Percentiles rank a stretch among this genome's conserved stretches.
Evolutionary conservation across 208 protist species (phyloP).

Genomic region (Acanthamoeba rhysodes): DNA sequence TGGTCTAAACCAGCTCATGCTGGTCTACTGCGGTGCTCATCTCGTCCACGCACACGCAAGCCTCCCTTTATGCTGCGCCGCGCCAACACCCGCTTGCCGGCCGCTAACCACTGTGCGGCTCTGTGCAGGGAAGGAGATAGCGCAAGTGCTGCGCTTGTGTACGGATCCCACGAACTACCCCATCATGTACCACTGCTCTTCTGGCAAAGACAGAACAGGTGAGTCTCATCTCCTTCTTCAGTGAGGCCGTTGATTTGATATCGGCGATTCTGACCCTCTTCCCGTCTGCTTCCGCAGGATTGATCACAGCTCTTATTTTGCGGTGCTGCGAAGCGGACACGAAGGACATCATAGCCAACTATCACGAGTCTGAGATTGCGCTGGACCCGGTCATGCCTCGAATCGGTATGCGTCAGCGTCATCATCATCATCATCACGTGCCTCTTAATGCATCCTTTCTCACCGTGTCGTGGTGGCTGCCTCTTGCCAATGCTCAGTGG

Average conservation of each 20-base stretch:
- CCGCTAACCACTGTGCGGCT: neutral
- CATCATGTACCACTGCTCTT: slow-evolving; percentile 75
- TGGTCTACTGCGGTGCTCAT: slow-evolving; percentile 22
- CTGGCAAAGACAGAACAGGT: slow-evolving; percentile 67
- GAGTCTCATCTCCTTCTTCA: neutral
- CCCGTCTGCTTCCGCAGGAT: neutral
- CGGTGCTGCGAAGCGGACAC: slow-evolving; percentile 47
- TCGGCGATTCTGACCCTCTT: neutral
- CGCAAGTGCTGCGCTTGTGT: slow-evolving; percentile 65
- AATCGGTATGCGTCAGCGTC: neutral
- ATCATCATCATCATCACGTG: no score
- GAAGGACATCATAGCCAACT: slow-evolving; percentile 65
- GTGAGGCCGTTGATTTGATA: neutral
- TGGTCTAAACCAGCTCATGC: slow-evolving; percentile 69
- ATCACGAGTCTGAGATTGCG: slow-evolving; percentile 48
- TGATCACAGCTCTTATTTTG: slow-evolving; percentile 58
- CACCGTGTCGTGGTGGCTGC: neutral
- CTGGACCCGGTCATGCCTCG: slow-evolving; percentile 42
- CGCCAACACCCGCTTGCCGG: no score
- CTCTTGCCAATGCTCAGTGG: neutral
- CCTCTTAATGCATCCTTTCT: no score
- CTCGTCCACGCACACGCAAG: neutral
- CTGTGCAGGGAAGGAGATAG: slow-evolving; percentile 54
- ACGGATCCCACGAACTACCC: slow-evolving; percentile 56
- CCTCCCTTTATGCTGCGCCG: no score